Evolutionary conservation across 371 early-diverging fungal genomes (phyloP).

Genomic region (Basidiobolus meristosporus): DNA sequence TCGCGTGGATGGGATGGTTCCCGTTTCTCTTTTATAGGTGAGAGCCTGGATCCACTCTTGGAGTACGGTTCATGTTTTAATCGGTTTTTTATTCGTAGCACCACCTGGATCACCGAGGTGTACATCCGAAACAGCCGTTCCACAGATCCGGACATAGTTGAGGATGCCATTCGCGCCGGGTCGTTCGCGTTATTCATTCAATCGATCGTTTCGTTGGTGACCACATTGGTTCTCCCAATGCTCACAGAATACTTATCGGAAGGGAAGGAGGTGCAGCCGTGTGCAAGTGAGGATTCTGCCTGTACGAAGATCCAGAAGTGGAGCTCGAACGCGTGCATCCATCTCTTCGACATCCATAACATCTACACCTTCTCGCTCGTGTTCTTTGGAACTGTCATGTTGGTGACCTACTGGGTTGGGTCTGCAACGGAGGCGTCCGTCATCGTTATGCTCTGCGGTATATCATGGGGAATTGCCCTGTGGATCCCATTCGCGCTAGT

Average conservation of each 20-base stretch:
- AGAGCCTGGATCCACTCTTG: neutral
- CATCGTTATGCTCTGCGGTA: slow-evolving; percentile 52
- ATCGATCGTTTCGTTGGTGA: slow-evolving; percentile 48
- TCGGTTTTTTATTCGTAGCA: neutral
- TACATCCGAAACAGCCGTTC: neutral
- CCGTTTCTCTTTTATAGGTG: slow-evolving; percentile 75
- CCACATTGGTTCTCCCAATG: slow-evolving; percentile 55
- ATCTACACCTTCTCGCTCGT: slow-evolving; percentile 47
- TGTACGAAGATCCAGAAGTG: neutral
- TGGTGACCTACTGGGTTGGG: slow-evolving; percentile 32
- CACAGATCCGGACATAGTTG: slow-evolving; percentile 10
- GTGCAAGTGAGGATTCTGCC: neutral
- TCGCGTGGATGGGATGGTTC: slow-evolving; percentile 92
- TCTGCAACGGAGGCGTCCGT: slow-evolving; percentile 28
- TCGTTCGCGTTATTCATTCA: slow-evolving; percentile 64
- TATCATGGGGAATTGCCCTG: slow-evolving; percentile 77
- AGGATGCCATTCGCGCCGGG: slow-evolving; percentile 60
- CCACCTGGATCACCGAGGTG: neutral
- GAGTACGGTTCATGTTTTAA: too few relatives aligned
- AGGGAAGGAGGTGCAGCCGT: neutral
- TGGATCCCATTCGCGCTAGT: slow-evolving; percentile 88
- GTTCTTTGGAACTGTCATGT: slow-evolving; percentile 44
- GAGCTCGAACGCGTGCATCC: too few relatives aligned
- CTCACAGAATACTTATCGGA: neutral
- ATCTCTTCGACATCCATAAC: slow-evolving; percentile 1